Evolutionary conservation across 257 asterid genomes (phyloP), one percentile per base, ranked within the genome.

Genomic region (Plantago major): DNA sequence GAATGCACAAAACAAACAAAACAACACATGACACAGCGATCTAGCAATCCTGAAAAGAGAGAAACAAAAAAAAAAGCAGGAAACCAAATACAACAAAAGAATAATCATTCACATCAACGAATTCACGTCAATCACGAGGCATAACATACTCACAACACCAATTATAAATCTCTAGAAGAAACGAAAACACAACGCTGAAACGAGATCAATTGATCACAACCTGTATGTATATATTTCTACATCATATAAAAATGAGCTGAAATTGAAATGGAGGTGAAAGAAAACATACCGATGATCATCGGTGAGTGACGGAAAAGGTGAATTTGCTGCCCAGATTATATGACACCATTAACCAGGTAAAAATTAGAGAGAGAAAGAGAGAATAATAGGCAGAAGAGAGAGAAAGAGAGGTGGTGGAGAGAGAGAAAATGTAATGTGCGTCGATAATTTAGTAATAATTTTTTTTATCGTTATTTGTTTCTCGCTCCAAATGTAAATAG

Each of bases 241-340:
- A 33, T 33, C 8, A 4, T 33, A 4, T 0, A 37, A 15, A 43
- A n/a, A 28, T 51, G 64, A 68, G 68, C 61, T 63, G 51, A 74
- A 65, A 3, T 30, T 18, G 17, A 61, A 38, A 47, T 57, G 54
- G 18, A 55, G 55, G 40, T 17, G 58, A 44, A 65, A 22, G n/a
- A 22, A 67, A 71, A 53, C 58, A 52, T 74, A 67, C 81, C 82
- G 82, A 72, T 68, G 62, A 62, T 74, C 84, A 76, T 73, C 83
- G 79, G 81, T 67, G 79, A 73, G 69, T 58, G 59, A 69, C 68
- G 71, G 77, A 65, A 72, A 70, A 48, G 47, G 60, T 16, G 59
- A 56, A 66, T 67, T 62, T 65, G 67, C 10, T 67, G 75, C 54
- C 64, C 3, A 67, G 45, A 58, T 50, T 22, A 61, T 64, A 75